Base-by-base conservation (phyloP, 2,329 filamentous ascomycete genomes). In the Aspergillus tamarii region DNA sequence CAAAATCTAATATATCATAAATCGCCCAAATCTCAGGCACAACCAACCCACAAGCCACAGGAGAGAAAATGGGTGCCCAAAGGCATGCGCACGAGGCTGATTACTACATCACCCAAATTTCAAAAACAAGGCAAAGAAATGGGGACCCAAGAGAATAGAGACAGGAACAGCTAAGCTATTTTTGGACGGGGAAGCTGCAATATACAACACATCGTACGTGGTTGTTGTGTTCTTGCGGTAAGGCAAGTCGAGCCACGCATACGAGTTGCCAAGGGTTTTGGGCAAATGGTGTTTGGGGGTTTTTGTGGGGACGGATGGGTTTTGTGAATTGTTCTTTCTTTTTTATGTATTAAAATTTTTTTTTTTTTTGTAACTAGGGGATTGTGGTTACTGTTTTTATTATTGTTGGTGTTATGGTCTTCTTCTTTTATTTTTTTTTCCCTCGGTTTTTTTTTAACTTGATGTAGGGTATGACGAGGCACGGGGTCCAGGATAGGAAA, bases 181-280 rank as follows among this genome's bases (percentile, higher is more conserved):
- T 55, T 36, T 36, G 52, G 21, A 6, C 11, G 23, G 11, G 45
- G 11, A 11, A 6, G 52, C n/a, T 55, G 34, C 52, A 52, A 21
- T 52, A 52, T 55, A 39, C 52, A 55, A 55, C 52, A 16, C 52
- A 55, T 55, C 52, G 52, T 55, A 55, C 52, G 32, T 55, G n/a
- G 52, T 39, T 14, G 52, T 39, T 26, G 32, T 53, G 52, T 55
- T 55, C 34, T 39, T 55, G 52, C 32, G 52, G 52, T 55, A 36
- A 36, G 52, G 32, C 32, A 36, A 36, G 52, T 55, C n/a, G 32
- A 19, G 52, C 34, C 32, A 55, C 52, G 34, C 48, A 55, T 39
- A 34, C 21, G 6, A 12, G n/a, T 3, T 53, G 52, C 52, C 48
- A 52, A 52, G 46, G 46, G 26, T 54, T 54, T 21, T 36, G 28